Percentiles rank a stretch among this genome's conserved stretches.
Conservation (phyloP, 495 filamentous ascomycete genomes). For the Monascus purpureus region DNA sequence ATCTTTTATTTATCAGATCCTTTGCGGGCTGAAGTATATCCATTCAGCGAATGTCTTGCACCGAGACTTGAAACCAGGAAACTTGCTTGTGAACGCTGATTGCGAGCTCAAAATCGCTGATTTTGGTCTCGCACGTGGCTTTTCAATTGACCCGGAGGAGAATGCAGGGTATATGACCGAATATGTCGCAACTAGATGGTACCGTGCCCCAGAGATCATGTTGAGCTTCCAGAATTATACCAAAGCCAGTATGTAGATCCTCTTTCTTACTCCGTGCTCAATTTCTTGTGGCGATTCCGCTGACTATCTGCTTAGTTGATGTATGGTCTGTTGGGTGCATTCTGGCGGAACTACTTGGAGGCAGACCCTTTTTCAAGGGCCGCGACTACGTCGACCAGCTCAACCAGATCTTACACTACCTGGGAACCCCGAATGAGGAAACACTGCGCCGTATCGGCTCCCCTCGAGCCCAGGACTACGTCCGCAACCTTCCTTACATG, state of each 20-base stretch:
- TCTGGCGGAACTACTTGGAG: constrained; percentile 87
- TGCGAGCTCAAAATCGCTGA: constrained; percentile 99
- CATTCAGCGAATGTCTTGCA: constrained; percentile 97
- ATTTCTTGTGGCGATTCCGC: constrained; percentile 2
- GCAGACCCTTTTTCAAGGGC: constrained; percentile 97
- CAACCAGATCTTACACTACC: constrained; percentile 96
- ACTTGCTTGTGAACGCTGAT: constrained; percentile 93
- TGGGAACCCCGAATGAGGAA: constrained; percentile 91
- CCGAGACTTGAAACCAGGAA: constrained; percentile 92
- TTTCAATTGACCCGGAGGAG: constrained; percentile 93
- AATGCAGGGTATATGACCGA: constrained; percentile 99
- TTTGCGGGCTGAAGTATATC: constrained; percentile 95
- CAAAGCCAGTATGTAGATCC: constrained; percentile 76
- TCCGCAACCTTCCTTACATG: constrained; percentile 95
- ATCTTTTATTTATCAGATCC: constrained; percentile 89
- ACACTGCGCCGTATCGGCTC: constrained; percentile 90
- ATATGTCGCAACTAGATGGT: constrained; percentile 98
- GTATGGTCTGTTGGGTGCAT: constrained; percentile 99
- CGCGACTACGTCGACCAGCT: constrained; percentile 98
- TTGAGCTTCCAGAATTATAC: constrained; percentile 99
- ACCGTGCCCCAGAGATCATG: constrained; percentile 98
- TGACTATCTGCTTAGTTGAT: constrained; percentile 50
- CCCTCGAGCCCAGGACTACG: constrained; percentile 92
- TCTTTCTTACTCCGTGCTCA: no score
- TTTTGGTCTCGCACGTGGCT: constrained; percentile 90